Evolutionary conservation across 768 basidiomycete species (phyloP), one percentile per base, ranked within the genome.

Genomic region (Collybia sordida): DNA sequence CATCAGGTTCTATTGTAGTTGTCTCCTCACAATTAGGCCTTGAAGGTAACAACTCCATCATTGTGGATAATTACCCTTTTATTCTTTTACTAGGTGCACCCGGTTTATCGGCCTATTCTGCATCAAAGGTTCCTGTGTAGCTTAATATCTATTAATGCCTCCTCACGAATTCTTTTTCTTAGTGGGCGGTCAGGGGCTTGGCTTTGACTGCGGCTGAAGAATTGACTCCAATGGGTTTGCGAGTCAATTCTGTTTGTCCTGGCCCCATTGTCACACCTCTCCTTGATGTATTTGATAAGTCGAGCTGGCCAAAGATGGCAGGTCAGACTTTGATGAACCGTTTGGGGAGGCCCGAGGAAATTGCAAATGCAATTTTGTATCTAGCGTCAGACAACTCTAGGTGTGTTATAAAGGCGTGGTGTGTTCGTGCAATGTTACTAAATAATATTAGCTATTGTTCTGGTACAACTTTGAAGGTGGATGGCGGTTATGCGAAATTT

Each of bases 21-120:
- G 52, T 49, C 6, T 51, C 58, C n/a, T 54, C 58, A 5, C 55
- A 59, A 21, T 48, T 59, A n/a, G 58, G 58, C 15, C 48, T 59
- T 28, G 49, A 59, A 50, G 50, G 55, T 59, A 21, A 36, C 11
- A 34, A 14, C 15, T 18, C 11, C 12, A 17, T 19, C 19, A n/a
- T 15, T 28, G 15, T 22, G 15, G 3, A 7, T 34, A 24, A 21
- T 2, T 3, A 15, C 8, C 31, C 42, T 8, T 35, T 27, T 22
- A 35, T 17, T 24, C 12, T 41, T 15, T 21, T 25, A 28, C 6
- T 23, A 59, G 58, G 55, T 17, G 52, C 55, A 7, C 55, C 58
- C 14, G 50, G 50, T 6, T 43, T 59, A 19, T 51, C 58, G 9
- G 55, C 50, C 6, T 59, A 59, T 38, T 47, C 52, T 1, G 55